phyloP scores from a whole-genome alignment of 1,139 yeast species.

The Lodderomyces oxycetoniae region DNA sequence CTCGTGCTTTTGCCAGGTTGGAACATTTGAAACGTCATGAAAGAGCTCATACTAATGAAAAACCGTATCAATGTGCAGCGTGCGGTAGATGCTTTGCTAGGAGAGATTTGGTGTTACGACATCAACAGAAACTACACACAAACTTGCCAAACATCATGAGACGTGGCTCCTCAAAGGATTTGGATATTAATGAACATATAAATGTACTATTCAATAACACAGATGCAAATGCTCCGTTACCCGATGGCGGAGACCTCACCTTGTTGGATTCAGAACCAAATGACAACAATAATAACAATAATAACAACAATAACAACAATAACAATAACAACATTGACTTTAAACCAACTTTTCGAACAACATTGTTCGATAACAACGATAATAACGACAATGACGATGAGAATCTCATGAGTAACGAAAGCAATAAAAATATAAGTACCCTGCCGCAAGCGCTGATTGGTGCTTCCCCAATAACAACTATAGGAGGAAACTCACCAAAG shows the following conservation, averaged over 20 bases:
- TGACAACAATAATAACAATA: not conserved
- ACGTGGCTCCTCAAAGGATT: constrained; percentile 18
- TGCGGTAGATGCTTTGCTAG: constrained; percentile 50
- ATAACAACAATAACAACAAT: not conserved
- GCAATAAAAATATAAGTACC: constrained; percentile 3
- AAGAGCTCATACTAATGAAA: constrained; percentile 92
- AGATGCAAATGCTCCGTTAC: constrained; percentile 42
- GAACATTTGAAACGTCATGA: constrained; percentile 95
- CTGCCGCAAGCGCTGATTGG: constrained; percentile 11
- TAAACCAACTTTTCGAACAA: constrained; percentile 23
- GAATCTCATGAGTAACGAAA: not conserved
- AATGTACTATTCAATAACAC: constrained; percentile 43
- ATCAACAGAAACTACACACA: constrained; percentile 41
- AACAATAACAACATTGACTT: too few species aligned
- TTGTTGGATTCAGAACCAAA: constrained; percentile 1
- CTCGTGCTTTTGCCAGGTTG: constrained; percentile 90
- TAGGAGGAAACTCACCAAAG: constrained; percentile 11
- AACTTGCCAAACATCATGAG: constrained; percentile 23
- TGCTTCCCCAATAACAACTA: constrained; percentile 5
- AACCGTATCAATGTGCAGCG: constrained; percentile 68
- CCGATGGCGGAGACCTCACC: constrained; percentile 15
- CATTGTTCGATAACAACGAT: constrained; percentile 15
- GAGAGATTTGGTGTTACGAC: constrained; percentile 44
- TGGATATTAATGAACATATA: constrained; percentile 33
- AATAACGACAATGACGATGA: not conserved